phyloP scores from a whole-genome alignment of 352 stramenopile species.

The Globisporangium splendens region DNA sequence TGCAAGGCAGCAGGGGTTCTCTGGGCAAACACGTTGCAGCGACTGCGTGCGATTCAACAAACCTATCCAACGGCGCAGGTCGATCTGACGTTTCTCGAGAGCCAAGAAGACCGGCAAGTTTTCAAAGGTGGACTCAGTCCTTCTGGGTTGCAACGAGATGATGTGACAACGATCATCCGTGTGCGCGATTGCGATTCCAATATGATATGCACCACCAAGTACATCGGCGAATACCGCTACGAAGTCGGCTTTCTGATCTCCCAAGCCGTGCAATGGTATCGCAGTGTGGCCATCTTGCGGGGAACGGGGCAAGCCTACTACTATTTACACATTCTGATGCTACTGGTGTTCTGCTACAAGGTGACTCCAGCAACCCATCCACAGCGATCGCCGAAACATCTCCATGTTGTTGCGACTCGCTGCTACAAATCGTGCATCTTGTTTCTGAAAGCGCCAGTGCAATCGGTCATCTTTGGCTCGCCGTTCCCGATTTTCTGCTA shows the following conservation, averaged over 20 bases:
- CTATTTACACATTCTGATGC: slow-evolving; percentile 1
- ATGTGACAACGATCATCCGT: slow-evolving; percentile 10
- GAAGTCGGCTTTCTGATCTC: slow-evolving; percentile 23
- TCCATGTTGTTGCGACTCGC: not conserved
- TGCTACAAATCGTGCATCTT: slow-evolving; percentile 16
- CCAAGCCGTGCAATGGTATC: slow-evolving; percentile 28
- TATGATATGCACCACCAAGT: slow-evolving; percentile 27
- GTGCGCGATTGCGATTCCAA: slow-evolving; percentile 10
- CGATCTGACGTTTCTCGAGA: slow-evolving; percentile 14
- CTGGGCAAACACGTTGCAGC: slow-evolving; percentile 4
- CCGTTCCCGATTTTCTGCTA: slow-evolving; percentile 43
- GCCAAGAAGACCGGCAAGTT: slow-evolving; percentile 8
- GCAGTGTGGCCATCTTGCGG: slow-evolving; percentile 21
- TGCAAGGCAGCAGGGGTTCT: slow-evolving; percentile 1
- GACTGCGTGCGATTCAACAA: not conserved
- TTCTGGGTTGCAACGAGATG: slow-evolving; percentile 8
- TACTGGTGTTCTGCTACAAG: slow-evolving; percentile 13
- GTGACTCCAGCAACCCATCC: not conserved
- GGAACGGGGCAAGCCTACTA: slow-evolving; percentile 12
- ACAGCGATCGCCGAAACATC: slow-evolving; percentile 2
- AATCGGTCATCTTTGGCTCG: slow-evolving; percentile 53
- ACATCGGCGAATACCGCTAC: slow-evolving; percentile 45
- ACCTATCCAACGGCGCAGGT: slow-evolving; percentile 1
- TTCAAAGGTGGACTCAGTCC: slow-evolving; percentile 10
- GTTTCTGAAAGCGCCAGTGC: slow-evolving; percentile 38